Evolutionary conservation across 2,329 filamentous ascomycete species (phyloP), one percentile per base, ranked within the genome.

Genomic region (Fusarium clavum): DNA sequence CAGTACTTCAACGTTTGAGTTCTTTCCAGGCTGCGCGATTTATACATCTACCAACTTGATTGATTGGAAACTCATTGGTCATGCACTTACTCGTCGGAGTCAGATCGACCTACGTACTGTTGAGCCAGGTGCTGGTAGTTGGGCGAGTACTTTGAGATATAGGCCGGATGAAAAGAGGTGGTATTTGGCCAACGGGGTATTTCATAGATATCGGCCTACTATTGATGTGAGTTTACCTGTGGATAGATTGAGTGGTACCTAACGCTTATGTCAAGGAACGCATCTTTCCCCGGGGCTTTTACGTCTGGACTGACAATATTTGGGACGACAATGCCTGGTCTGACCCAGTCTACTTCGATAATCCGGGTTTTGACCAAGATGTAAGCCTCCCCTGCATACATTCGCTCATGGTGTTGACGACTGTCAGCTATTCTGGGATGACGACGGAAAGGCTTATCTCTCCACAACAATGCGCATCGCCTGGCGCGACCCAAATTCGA

Each of bases 1-100:
- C 29, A 85, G 85, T 40, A 90, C 87, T 6, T 90, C 88, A 1
- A 87, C 86, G 0, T 90, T 91, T 61, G 88, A 90, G 74, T 88
- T 84, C 75, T 90, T 88, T 64, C 88, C 88, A 0, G 87, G 87
- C 6, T 84, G 85, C n/a, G 85, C 87, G 16, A 87, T 91, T 60
- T 89, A 90, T 71, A 83, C 87, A 27, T 88, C 85, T 22, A 84
- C 78, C 1, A 83, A 87, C 66, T 79, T 88, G 13, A 76, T 86
- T 11, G 82, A 83, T 44, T 88, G 86, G 85, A 78, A 78, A 8
- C 80, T 87, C n/a, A 83, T 87, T 46, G 83, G 82, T 7, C 83
- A 87, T 67, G 86, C 84, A 3, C 78, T 88, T 51, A 87, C 78
- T 13, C 80, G 85, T 34, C 81, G 81, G 46, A 83, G 79, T 41